These are phyloP conservation scores for Triticum urartu DNA, from an alignment of 176 grass and related monocot species.

Conservation along the genomic window DNA sequence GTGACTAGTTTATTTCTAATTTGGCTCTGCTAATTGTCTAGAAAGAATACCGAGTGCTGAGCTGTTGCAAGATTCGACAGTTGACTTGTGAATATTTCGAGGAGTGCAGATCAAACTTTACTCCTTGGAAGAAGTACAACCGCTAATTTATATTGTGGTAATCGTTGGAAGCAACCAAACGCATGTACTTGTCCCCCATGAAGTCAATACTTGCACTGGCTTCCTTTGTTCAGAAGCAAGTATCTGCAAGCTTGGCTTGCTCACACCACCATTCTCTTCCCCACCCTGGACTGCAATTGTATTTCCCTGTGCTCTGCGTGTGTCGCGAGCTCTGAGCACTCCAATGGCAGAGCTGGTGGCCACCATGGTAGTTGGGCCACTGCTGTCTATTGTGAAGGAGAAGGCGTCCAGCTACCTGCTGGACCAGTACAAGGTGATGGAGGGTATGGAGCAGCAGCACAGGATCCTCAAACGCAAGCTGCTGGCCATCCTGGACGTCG, in stretches of 20 bases:
- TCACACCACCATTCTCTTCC: not conserved
- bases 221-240: not conserved
- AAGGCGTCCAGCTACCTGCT: not conserved
- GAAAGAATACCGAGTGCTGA: not conserved
- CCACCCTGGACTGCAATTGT: no score
- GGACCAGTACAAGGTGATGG: no score
- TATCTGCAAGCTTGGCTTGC: not conserved
- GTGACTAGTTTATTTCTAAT: not conserved
- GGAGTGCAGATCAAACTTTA: not conserved
- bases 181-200: not conserved
- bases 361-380: not conserved
- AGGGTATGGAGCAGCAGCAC: no score
- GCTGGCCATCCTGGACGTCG: no score
- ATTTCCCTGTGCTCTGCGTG: no score
- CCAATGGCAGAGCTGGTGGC: no score
- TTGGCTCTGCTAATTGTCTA: not conserved
- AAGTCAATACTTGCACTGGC: not conserved
- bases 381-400: not conserved
- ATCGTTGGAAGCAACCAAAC: not conserved
- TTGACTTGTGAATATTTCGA: not conserved
- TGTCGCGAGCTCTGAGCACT: no score
- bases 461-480: no score
- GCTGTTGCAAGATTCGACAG: not conserved
- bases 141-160: no score
- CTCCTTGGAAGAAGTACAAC: no score